A percentile compares a stretch with the other conserved stretches of the same genome.
phyloP scores from a whole-genome alignment of 192 early-diverging fungal species.

The Entomortierella chlamydospora region DNA sequence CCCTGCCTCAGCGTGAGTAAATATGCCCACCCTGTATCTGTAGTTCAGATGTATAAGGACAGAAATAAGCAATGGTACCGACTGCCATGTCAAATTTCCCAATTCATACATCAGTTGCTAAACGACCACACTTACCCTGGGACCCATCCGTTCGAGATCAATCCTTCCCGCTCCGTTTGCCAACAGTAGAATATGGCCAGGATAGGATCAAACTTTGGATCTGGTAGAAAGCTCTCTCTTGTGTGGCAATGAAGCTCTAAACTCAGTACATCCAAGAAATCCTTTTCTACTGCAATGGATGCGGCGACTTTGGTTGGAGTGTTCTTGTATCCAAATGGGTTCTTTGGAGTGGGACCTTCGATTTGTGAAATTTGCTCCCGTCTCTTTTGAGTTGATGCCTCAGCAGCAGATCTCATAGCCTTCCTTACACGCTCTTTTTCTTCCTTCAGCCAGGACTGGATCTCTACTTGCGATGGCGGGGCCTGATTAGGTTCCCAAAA shows the following conservation, averaged over 20 bases:
- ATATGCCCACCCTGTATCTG: slow-evolving; percentile 67
- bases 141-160: slow-evolving; percentile 60
- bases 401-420: slow-evolving; percentile 13
- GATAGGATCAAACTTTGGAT: slow-evolving; percentile 76
- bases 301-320: slow-evolving; percentile 61
- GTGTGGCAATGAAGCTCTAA: slow-evolving; percentile 73
- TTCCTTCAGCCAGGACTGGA: slow-evolving; percentile 56
- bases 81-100: too few species aligned
- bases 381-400: slow-evolving; percentile 32
- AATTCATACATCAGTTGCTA: too few species aligned
- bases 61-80: too few species aligned
- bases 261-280: slow-evolving; percentile 67
- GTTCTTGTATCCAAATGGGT: slow-evolving; percentile 75
- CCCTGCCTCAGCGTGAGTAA: slow-evolving; percentile 52
- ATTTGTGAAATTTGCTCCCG: slow-evolving; percentile 52
- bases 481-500: slow-evolving; percentile 35
- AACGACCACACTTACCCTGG: slow-evolving; percentile 49
- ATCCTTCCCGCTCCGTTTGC: slow-evolving; percentile 59
- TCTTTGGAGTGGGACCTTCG: slow-evolving; percentile 72
- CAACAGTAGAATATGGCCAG: slow-evolving; percentile 76
- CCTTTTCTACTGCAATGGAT: slow-evolving; percentile 52
- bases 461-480: slow-evolving; percentile 54
- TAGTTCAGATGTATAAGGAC: too few species aligned
- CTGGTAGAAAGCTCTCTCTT: slow-evolving; percentile 65
- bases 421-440: slow-evolving; percentile 38